These are phyloP conservation scores for Lophium mytilinum DNA, from an alignment of 495 filamentous ascomycete species.

Conservation along the genomic window DNA sequence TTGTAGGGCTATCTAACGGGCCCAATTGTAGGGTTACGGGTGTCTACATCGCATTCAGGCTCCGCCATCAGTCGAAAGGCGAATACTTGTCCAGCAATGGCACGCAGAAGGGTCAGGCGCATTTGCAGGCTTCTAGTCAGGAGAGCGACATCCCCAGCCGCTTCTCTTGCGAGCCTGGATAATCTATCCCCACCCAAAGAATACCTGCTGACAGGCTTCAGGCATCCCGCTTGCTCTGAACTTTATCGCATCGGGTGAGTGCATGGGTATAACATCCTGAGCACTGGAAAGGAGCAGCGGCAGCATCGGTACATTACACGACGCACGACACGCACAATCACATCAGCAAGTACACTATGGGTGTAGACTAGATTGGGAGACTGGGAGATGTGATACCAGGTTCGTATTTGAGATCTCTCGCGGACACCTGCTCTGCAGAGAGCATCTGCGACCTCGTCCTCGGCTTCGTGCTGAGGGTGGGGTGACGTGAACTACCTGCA, in stretches of 20 bases:
- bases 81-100: constrained; percentile 63
- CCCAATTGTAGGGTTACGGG: constrained; percentile 46
- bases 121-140: neutral
- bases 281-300: constrained; percentile 19
- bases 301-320: constrained; percentile 35
- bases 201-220: constrained; percentile 27
- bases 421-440: neutral
- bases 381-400: constrained; percentile 8
- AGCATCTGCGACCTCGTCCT: neutral
- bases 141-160: neutral
- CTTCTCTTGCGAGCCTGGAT: neutral
- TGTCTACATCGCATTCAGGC: constrained; percentile 56
- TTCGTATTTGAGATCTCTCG: constrained; percentile 28
- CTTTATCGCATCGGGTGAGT: constrained; percentile 81
- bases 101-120: constrained; percentile 66
- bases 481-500: neutral
- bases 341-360: constrained; percentile 14
- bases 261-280: constrained; percentile 17
- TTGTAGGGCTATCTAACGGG: constrained; percentile 1
- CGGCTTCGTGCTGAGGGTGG: neutral
- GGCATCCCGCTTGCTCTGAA: constrained; percentile 68
- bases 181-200: neutral
- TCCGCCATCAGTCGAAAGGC: constrained; percentile 59
- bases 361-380: constrained; percentile 4
- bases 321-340: constrained; percentile 15